phyloP scores from a whole-genome alignment of 1,284 basidiomycete species.

The Moesziomyces sp. region DNA sequence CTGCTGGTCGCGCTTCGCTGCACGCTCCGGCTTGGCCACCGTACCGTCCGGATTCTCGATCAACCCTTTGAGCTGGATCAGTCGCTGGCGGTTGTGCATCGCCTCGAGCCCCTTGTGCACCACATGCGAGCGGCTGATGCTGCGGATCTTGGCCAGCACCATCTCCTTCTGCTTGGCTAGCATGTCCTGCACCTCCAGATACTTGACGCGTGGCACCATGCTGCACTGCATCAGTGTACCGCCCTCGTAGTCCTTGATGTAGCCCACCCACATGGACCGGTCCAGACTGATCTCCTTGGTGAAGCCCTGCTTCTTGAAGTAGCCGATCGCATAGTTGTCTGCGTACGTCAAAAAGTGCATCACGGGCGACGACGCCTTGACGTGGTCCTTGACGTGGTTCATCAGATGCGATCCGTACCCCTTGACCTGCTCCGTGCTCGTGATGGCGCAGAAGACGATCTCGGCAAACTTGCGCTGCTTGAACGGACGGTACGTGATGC shows the following conservation, averaged over 20 bases:
- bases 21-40: constrained; percentile 46
- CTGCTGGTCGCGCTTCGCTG: constrained; percentile 36
- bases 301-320: constrained; percentile 96
- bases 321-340: constrained; percentile 98
- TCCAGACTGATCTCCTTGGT: constrained; percentile 94
- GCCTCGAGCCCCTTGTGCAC: constrained; percentile 83
- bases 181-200: constrained; percentile 83
- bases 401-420: constrained; percentile 98
- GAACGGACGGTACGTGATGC: constrained; percentile 97
- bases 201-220: constrained; percentile 90
- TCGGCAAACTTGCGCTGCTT: constrained; percentile 94
- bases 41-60: constrained; percentile 51
- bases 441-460: constrained; percentile 98
- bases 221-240: constrained; percentile 99
- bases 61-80: constrained; percentile 46
- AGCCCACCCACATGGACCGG: constrained; percentile 93
- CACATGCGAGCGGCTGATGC: constrained; percentile 86
- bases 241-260: constrained; percentile 99
- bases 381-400: constrained; percentile 98
- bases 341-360: constrained; percentile 97
- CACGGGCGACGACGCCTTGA: constrained; percentile 82
- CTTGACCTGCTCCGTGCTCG: constrained; percentile 96
- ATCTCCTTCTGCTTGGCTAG: constrained; percentile 83
- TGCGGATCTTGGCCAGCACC: constrained; percentile 82
- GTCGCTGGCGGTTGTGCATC: constrained; percentile 75